These are phyloP conservation scores for Phytopythium montanum DNA, from an alignment of 352 stramenopile species.

Conservation along the genomic window DNA sequence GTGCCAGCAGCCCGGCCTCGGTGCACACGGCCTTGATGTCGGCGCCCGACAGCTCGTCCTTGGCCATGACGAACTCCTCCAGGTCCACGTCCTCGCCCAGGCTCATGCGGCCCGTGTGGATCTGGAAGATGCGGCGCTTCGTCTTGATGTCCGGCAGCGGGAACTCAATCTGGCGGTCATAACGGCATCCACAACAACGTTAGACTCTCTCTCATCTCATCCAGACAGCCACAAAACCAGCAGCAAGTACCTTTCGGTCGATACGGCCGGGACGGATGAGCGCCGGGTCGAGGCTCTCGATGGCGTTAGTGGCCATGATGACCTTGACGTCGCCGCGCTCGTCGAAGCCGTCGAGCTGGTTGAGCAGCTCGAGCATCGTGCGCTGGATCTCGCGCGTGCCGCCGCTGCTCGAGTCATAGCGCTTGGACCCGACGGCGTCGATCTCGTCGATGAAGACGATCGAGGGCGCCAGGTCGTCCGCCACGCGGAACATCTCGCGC, in stretches of 20 bases:
- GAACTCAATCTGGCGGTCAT: conserved; percentile 96
- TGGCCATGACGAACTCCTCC: conserved; percentile 99
- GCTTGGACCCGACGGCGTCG: conserved; percentile 98
- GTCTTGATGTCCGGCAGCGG: conserved; percentile 99
- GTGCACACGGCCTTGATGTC: conserved; percentile 99
- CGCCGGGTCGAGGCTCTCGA: conserved; percentile 98
- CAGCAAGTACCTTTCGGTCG: conserved; percentile 92
- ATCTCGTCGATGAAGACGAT: conserved; percentile 99
- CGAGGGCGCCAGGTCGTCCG: conserved; percentile 97
- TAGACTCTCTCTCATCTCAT: not conserved
- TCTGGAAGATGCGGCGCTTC: conserved; percentile 99
- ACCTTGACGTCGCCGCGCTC: conserved; percentile 99
- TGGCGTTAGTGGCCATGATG: conserved; percentile 99
- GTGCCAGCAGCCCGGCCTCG: conserved; percentile 97
- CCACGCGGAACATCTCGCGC: conserved; percentile 98
- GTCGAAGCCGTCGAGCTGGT: conserved; percentile 99
- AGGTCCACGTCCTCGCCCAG: conserved; percentile 98
- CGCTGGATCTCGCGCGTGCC: conserved; percentile 99
- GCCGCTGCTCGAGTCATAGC: conserved; percentile 98
- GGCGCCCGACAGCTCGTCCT: conserved; percentile 99
- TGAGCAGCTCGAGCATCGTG: conserved; percentile 99
- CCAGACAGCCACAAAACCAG: conserved; percentile 7
- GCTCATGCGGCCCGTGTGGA: conserved; percentile 99
- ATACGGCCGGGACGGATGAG: conserved; percentile 99
- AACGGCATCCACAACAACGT: not conserved